Evolutionary conservation across 352 stramenopile species (phyloP).

Genomic region (Thalassiosira gravida): DNA sequence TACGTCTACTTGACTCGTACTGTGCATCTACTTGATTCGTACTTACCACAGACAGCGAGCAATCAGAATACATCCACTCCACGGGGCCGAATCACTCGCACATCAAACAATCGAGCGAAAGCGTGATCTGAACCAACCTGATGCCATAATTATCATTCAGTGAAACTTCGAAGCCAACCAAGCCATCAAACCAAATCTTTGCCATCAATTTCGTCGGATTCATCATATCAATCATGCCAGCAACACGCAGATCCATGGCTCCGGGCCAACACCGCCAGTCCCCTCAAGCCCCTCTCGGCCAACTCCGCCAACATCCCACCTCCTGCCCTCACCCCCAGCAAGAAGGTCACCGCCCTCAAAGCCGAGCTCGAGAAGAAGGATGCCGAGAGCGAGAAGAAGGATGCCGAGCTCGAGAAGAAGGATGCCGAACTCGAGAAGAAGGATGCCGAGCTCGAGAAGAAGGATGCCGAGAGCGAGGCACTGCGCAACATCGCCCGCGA

Average conservation of each 20-base stretch:
- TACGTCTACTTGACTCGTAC: too few relatives aligned
- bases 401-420: slow-evolving; percentile 26
- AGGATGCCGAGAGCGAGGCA: slow-evolving; percentile 33
- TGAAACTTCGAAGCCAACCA: too few relatives aligned
- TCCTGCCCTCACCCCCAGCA: slow-evolving; percentile 11
- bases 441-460: slow-evolving; percentile 24
- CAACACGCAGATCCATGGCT: slow-evolving; percentile 4
- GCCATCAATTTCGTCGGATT: too few relatives aligned
- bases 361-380: slow-evolving; percentile 28
- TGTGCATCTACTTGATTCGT: too few relatives aligned
- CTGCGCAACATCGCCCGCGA: too few relatives aligned
- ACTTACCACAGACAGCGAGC: too few relatives aligned
- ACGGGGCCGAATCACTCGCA: too few relatives aligned
- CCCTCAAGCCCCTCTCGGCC: slow-evolving; percentile 15
- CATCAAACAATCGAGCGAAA: too few relatives aligned
- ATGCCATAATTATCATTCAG: too few relatives aligned
- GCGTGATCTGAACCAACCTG: too few relatives aligned
- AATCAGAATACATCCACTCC: too few relatives aligned
- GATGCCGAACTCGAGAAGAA: slow-evolving; percentile 31
- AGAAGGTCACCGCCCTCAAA: slow-evolving; percentile 18
- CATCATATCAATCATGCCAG: slow-evolving; percentile 8
- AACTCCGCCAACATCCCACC: slow-evolving; percentile 26
- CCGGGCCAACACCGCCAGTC: slow-evolving; percentile 7
- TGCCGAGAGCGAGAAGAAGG: slow-evolving; percentile 30
- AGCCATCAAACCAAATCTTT: too few relatives aligned